Evolutionary conservation across 345 rosid genomes (phyloP).

Genomic region (Citrus trifoliata): DNA sequence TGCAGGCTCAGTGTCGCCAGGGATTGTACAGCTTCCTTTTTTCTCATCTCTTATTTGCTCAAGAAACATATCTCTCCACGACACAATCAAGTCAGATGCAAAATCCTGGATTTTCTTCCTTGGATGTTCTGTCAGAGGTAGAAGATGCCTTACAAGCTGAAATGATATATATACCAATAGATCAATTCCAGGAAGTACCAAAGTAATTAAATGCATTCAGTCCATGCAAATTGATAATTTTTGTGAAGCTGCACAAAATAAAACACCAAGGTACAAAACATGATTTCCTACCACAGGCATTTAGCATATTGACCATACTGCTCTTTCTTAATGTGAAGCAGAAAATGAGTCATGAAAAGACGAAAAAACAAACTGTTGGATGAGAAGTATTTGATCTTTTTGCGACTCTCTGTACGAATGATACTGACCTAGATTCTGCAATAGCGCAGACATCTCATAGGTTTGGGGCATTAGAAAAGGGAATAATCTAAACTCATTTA

Average conservation of each 20-base stretch:
- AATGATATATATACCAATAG: not conserved
- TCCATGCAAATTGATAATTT: not conserved
- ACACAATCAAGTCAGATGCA: slow-evolving; percentile 35
- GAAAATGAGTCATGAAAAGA: too few relatives aligned
- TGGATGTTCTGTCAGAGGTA: slow-evolving; percentile 50
- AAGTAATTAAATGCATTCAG: not conserved
- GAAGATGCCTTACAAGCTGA: slow-evolving; percentile 48
- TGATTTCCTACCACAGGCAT: not conserved
- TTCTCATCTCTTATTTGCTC: slow-evolving; percentile 38
- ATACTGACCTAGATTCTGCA: not conserved
- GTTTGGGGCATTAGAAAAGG: not conserved
- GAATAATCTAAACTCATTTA: not conserved
- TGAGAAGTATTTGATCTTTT: not conserved
- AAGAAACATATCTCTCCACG: slow-evolving; percentile 42
- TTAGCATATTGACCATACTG: not conserved
- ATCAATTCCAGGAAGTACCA: not conserved
- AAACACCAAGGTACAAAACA: not conserved
- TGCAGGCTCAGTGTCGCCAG: not conserved
- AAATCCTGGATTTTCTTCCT: slow-evolving; percentile 31
- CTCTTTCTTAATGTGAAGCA: too few relatives aligned
- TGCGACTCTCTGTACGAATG: not conserved
- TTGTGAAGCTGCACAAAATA: not conserved
- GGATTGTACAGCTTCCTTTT: slow-evolving; percentile 11
- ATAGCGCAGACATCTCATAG: not conserved
- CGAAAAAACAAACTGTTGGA: not conserved